Evolutionary conservation across 164 flowering plant genomes (phyloP), one percentile per base, ranked within the genome.

Genomic region (Tetracentron sinense): DNA sequence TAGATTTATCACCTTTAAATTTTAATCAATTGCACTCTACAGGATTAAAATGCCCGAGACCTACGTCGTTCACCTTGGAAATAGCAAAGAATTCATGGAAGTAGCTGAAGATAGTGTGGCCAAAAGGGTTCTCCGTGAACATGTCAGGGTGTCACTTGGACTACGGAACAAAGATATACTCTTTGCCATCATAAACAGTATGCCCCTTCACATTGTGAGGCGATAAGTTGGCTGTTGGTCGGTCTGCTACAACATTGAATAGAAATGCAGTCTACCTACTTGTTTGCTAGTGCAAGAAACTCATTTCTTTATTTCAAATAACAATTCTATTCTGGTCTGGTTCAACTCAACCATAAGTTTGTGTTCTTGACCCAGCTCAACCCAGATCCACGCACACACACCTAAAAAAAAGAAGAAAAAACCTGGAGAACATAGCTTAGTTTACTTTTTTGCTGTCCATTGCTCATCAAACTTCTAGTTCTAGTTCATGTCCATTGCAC

Each of bases 11-110:
- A n/a, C n/a, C n/a, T n/a, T n/a, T n/a, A n/a, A n/a, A n/a, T n/a
- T n/a, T n/a, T n/a, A n/a, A n/a, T n/a, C n/a, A n/a, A n/a, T n/a
- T n/a, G n/a, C n/a, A n/a, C n/a, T n/a, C n/a, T n/a, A n/a, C 80
- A 91, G 99, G 77, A 91, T 94, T 64, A 80, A 63, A 72, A 94
- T 94, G 99, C 99, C 99, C 53, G 73, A 81, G 52, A 94, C 96
- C 6, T 83, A 85, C 82, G 97, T 88, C 71, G 99, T 94, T 46
- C 99, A 94, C 72, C 91, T 94, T 68, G 99, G 99, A 21, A 94
- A 94, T 70, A 94, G 97, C 80, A 91, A 88, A 68, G 99, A 89
- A 35, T 80, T 94, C 26, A 91, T 91, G 97, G 90, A 88, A 66
- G 86, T 91, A 27, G 97, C 99, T 65, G 96, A 89, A 80, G 83